These are phyloP conservation scores for Fomes fomentarius DNA, from an alignment of 1,284 basidiomycete species.

Conservation along the genomic window DNA sequence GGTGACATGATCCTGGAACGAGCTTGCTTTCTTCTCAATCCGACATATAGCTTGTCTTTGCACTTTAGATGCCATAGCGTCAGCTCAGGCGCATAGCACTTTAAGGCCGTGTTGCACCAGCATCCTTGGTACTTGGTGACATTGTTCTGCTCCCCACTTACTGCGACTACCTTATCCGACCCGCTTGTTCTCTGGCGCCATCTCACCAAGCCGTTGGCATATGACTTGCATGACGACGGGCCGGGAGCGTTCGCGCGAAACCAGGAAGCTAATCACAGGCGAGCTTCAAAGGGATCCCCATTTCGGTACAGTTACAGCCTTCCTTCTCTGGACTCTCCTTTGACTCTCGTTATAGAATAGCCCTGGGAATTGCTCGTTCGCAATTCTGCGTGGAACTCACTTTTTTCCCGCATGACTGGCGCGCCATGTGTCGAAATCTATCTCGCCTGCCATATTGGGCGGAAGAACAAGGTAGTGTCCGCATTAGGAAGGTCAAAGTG, in stretches of 20 bases:
- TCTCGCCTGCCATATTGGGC: constrained; percentile 9
- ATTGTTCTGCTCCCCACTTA: constrained; percentile 9
- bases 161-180: constrained; percentile 4
- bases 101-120: not conserved
- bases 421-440: constrained; percentile 16
- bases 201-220: constrained; percentile 1
- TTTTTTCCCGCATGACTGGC: constrained; percentile 12
- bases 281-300: constrained; percentile 11
- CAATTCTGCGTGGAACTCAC: constrained; percentile 14
- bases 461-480: constrained; percentile 26
- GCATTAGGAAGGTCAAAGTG: constrained; percentile 24
- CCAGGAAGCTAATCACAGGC: not conserved
- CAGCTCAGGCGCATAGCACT: too few relatives aligned
- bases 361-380: constrained; percentile 7
- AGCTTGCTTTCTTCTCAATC: constrained; percentile 1
- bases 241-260: constrained; percentile 4
- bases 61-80: too few relatives aligned
- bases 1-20: not conserved
- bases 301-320: constrained; percentile 5
- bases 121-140: constrained; percentile 8
- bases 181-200: constrained; percentile 2
- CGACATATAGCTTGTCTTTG: not conserved
- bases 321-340: constrained; percentile 20
- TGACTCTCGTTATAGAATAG: constrained; percentile 16
- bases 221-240: constrained; percentile 12